Evolutionary conservation across 148 eudicot species (phyloP).

Genomic region (Vaccinium myrtillus): DNA sequence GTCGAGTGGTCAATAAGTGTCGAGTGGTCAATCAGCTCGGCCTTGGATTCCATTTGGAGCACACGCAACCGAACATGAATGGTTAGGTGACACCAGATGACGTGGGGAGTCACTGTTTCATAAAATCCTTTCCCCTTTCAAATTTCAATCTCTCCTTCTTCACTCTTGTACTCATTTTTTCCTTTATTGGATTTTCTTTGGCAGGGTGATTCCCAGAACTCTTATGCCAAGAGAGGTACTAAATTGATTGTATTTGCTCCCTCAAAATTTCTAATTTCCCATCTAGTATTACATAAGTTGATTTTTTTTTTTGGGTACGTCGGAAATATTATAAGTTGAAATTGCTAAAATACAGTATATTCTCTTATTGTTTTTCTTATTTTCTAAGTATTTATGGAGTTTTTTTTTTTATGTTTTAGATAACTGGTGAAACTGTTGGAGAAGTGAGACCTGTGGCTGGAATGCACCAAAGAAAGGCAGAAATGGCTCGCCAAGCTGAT

Average conservation of each 20-base stretch:
- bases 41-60: background rate
- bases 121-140: background rate
- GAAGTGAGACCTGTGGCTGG: constrained; percentile 81
- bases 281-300: background rate
- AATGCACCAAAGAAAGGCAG: constrained; percentile 97
- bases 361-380: background rate
- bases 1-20: background rate
- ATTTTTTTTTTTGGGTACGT: too few species aligned
- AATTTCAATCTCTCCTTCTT: background rate
- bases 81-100: background rate
- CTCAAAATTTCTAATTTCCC: background rate
- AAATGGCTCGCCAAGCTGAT: constrained; percentile 95
- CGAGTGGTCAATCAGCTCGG: background rate
- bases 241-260: background rate
- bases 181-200: background rate
- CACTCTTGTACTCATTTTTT: background rate
- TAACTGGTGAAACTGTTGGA: constrained; percentile 79
- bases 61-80: background rate
- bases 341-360: background rate
- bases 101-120: background rate
- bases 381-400: background rate
- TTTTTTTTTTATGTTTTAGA: constrained; percentile 27
- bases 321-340: background rate
- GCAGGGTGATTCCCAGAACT: constrained; percentile 86
- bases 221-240: constrained; percentile 91